Evolutionary conservation across 208 protist genomes (phyloP).

Genomic region (Crithidia sp.): DNA sequence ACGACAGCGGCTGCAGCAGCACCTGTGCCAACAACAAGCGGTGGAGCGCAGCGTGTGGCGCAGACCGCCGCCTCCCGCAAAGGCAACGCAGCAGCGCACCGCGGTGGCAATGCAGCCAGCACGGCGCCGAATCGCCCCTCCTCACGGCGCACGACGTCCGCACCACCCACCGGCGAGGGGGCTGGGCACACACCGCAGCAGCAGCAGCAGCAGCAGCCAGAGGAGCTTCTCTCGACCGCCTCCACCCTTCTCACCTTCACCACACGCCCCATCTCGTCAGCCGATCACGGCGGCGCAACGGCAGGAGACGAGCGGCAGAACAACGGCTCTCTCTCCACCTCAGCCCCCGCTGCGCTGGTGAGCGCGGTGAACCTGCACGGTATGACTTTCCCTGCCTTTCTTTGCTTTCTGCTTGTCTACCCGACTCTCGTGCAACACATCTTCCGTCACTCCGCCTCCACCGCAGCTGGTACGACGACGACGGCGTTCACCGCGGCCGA

Average conservation of each 20-base stretch:
- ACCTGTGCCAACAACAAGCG: not conserved
- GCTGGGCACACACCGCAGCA: not conserved
- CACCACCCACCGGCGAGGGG: not conserved
- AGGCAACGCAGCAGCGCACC: not conserved
- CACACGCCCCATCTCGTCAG: not conserved
- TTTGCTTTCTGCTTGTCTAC: conserved; percentile 61
- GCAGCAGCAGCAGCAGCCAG: not conserved
- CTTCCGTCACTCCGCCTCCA: not conserved
- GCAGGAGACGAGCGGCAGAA: not conserved
- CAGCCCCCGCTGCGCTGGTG: not conserved
- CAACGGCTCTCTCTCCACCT: not conserved
- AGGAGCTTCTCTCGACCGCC: not conserved
- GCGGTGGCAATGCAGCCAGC: not conserved
- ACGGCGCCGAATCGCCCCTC: not conserved
- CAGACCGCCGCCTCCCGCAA: not conserved
- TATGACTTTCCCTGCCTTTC: conserved; percentile 65
- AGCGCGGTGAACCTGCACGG: conserved; percentile 10
- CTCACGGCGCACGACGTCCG: not conserved
- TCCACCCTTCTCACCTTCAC: not conserved
- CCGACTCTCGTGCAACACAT: conserved; percentile 23
- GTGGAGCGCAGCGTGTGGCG: no score
- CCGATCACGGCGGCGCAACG: not conserved
- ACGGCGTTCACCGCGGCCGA: conserved; percentile 30
- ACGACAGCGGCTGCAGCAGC: not conserved
- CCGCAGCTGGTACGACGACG: conserved; percentile 12